Evolutionary conservation across 305 asterid genomes (phyloP), one percentile per base, ranked within the genome.

Genomic region (Fraxinus latifolia): DNA sequence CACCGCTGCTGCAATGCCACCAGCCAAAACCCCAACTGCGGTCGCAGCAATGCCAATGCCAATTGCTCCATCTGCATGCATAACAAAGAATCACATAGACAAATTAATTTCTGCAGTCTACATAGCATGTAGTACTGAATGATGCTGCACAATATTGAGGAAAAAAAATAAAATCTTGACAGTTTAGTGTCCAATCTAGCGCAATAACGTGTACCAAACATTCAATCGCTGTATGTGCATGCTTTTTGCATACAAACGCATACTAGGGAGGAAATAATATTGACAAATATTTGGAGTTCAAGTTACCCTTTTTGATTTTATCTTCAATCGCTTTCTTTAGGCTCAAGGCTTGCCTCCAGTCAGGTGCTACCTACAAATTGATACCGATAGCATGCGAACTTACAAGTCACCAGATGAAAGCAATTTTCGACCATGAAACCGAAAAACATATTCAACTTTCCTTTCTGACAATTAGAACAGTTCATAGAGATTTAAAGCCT

Each of bases 301-400:
- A 71, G 58, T 70, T 79, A 90, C 99, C 99, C 89, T 94, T 94
- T 14, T 88, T 95, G 79, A 94, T 90, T 88, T 90, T 91, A 34
- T 94, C 99, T 87, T 95, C 97, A 80, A 95, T 84, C 37, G 98
- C 86, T 86, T 93, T 92, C 93, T 90, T 89, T 36, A 95, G 98
- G 76, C 90, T 83, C 89, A 83, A 84, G 19, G 98, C 99, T 87
- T 95, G 98, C 86, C 98, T 92, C 97, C 97, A 95, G 77, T 92
- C 96, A 15, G 98, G 99, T 67, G 88, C 95, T 80, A 89, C 87
- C 99, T 95, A 88, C 77, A 80, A 79, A 77, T 77, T 65, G 14
- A 76, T 77, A 70, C 79, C 77, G 79, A 85, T 17, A 32, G 67
- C 36, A 58, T 47, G 77, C 7, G 15, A 3, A 71, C 79, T 50